These are phyloP conservation scores for Penicillium angulare DNA, from an alignment of 495 filamentous ascomycete genomes.

Conservation along the genomic window DNA sequence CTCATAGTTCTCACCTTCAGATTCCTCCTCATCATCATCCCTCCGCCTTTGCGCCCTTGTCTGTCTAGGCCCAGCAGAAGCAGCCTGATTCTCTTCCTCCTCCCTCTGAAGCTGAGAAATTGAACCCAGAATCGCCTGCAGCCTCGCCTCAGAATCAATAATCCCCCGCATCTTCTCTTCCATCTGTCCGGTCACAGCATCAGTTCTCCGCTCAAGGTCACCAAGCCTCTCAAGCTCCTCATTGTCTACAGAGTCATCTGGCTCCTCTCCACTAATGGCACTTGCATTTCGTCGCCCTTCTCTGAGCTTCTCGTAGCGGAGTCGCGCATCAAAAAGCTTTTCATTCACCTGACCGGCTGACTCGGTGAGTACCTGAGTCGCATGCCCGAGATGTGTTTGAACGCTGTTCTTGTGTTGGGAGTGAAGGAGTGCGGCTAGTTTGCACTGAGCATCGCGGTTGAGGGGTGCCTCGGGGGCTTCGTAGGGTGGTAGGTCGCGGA, in stretches of 20 bases:
- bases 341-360: constrained; percentile 50
- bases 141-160: constrained; percentile 37
- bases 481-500: constrained; percentile 55
- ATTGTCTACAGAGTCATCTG: constrained; percentile 8
- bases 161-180: constrained; percentile 38
- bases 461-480: constrained; percentile 55
- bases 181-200: constrained; percentile 33
- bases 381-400: constrained; percentile 39
- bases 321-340: constrained; percentile 32
- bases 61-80: constrained; percentile 10
- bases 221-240: constrained; percentile 27
- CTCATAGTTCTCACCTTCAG: constrained; percentile 31
- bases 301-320: constrained; percentile 29
- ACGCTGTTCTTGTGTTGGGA: constrained; percentile 26
- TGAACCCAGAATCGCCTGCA: constrained; percentile 32
- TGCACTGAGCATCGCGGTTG: constrained; percentile 28
- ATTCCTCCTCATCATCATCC: constrained; percentile 19
- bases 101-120: constrained; percentile 34
- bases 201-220: constrained; percentile 27
- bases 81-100: constrained; percentile 10
- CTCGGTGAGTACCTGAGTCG: constrained; percentile 37
- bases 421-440: constrained; percentile 32
- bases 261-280: constrained; percentile 7
- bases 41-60: constrained; percentile 21
- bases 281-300: not conserved